phyloP scores from a whole-genome alignment of 352 stramenopile species.

The Phytophthora pluvialis region DNA sequence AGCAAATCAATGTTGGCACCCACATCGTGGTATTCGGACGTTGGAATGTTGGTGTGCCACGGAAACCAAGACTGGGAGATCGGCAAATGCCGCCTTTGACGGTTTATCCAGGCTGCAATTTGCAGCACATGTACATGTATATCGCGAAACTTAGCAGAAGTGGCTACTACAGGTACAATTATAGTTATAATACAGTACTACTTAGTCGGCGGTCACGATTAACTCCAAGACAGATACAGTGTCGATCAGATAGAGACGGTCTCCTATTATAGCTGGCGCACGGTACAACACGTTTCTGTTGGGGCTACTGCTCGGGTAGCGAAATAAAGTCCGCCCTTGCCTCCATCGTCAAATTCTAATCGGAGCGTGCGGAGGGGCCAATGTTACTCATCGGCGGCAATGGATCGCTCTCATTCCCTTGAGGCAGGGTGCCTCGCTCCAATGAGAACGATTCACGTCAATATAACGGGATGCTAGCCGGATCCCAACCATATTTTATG shows the following conservation, averaged over 20 bases:
- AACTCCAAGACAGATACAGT: not conserved
- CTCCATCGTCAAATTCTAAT: not conserved
- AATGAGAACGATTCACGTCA: not conserved
- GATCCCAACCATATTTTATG: conserved; percentile 2
- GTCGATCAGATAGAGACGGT: conserved; percentile 1
- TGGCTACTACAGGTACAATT: not conserved
- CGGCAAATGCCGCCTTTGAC: too few species aligned
- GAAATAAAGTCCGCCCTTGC: not conserved
- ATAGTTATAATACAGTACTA: not conserved
- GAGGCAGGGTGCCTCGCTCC: conserved; percentile 4
- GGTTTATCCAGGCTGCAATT: too few species aligned
- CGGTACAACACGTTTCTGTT: not conserved
- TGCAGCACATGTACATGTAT: not conserved
- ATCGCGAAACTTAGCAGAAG: not conserved
- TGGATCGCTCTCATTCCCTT: not conserved
- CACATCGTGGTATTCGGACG: too few species aligned
- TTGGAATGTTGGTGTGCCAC: too few species aligned
- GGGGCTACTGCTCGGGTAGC: not conserved
- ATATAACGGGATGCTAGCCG: conserved; percentile 1
- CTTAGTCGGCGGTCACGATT: not conserved
- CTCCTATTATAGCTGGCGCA: not conserved
- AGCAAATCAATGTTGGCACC: too few species aligned
- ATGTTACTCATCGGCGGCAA: not conserved
- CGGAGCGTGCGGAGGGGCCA: not conserved
- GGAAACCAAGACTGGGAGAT: too few species aligned